Evolutionary conservation across 2,329 filamentous ascomycete species (phyloP), one percentile per base, ranked within the genome.

Genomic region (Beauveria bassiana): DNA sequence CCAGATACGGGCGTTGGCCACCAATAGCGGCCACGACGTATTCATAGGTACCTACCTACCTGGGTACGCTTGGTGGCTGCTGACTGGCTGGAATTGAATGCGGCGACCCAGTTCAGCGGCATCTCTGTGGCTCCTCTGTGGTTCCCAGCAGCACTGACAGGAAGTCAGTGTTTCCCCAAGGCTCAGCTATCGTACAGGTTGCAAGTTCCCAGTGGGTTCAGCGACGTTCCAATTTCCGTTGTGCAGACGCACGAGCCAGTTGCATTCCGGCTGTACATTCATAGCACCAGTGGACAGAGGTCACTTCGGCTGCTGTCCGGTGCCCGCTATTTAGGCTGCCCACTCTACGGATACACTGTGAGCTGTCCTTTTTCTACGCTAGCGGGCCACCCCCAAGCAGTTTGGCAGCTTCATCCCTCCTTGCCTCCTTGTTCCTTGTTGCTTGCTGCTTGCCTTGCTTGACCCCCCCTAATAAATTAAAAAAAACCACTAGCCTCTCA

Each of bases 181-280:
- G 47, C 24, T 26, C 34, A 22, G 31, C 24, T 40, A 20, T 53
- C 3, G 31, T 22, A 12, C 50, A 53, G 50, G 14, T 26, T 6
- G 12, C 22, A 42, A 43, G 52, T 18, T 18, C 14, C 31, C 5
- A 8, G 22, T 20, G 20, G 14, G 45, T 31, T 55, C 45, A 42
- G 24, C 16, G 28, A 16, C 24, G 18, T 54, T 18, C 46, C 46
- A 59, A 59, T 59, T 59, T 59, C 56, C 56, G 40, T 54, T 43
- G 40, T 31, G 24, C 46, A 42, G 55, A 34, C 56, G 56, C 56
- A 59, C 56, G 56, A 38, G 50, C 56, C 56, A 59, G 34, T 38
- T 38, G 34, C 34, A 38, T 38, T 16, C 14, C 16, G 14, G 34
- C 34, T 38, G 34, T 38, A 38, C 34, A 38, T 38, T 38, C 16